phyloP scores from a whole-genome alignment of 2,329 filamentous ascomycete genomes.

The Colletotrichum shisoi region DNA sequence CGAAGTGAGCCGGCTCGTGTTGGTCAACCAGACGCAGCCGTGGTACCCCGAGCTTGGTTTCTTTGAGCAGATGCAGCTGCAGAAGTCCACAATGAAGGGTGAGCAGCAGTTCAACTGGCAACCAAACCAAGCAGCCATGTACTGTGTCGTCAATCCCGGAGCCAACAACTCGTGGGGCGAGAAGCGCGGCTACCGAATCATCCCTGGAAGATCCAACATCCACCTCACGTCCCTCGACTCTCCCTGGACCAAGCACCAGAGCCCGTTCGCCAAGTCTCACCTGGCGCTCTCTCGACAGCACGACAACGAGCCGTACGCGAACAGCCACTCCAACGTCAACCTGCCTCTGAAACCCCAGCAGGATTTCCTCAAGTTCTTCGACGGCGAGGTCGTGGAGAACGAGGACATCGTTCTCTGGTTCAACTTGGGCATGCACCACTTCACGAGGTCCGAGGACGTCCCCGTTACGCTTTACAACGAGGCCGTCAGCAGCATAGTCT shows the following conservation, averaged over 20 bases:
- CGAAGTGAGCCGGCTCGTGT: slow-evolving; percentile 47
- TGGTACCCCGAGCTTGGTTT: slow-evolving; percentile 50
- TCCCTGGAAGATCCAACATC: slow-evolving; percentile 96
- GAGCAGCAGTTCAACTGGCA: slow-evolving; percentile 51
- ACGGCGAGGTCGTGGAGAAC: slow-evolving; percentile 49
- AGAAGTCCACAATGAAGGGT: slow-evolving; percentile 40
- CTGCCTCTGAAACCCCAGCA: slow-evolving; percentile 50
- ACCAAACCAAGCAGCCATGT: slow-evolving; percentile 55
- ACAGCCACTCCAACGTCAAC: slow-evolving; percentile 35
- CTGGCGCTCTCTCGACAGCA: slow-evolving; percentile 49
- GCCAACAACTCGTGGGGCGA: slow-evolving; percentile 58
- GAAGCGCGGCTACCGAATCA: slow-evolving; percentile 93
- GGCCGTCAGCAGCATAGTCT: slow-evolving; percentile 47
- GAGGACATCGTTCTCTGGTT: slow-evolving; percentile 56
- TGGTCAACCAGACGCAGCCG: slow-evolving; percentile 47
- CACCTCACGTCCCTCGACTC: slow-evolving; percentile 57
- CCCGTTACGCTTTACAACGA: slow-evolving; percentile 48
- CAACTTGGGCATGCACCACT: slow-evolving; percentile 60
- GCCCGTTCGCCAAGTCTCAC: slow-evolving; percentile 55
- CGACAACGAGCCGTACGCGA: slow-evolving; percentile 35
- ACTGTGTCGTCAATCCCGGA: slow-evolving; percentile 56
- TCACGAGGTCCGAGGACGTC: slow-evolving; percentile 40
- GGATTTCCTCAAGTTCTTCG: slow-evolving; percentile 54
- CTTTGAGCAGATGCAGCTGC: slow-evolving; percentile 49
- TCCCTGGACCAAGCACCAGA: slow-evolving; percentile 51